Percentiles rank a stretch among this genome's conserved stretches.
Evolutionary conservation across 768 basidiomycete species (phyloP).

Genomic region (Kwoniella dejecticola): DNA sequence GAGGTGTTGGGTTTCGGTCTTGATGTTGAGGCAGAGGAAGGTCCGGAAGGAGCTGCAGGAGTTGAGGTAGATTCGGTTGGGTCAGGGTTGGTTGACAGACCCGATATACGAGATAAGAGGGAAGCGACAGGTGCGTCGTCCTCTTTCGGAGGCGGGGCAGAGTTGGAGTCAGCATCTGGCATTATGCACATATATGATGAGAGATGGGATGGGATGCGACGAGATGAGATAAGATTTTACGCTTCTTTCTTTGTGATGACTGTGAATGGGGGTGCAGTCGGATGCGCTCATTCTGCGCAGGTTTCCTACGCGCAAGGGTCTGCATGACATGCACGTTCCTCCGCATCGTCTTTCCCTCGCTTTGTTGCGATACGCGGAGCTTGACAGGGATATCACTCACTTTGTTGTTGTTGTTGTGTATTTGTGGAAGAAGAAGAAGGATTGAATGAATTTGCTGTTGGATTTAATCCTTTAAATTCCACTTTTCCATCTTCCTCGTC

Average conservation of each 20-base stretch:
- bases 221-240: too few relatives aligned
- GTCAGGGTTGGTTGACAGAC: constrained; percentile 28
- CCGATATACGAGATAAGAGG: constrained; percentile 41
- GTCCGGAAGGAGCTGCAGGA: neutral
- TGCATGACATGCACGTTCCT: constrained; percentile 16
- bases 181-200: neutral
- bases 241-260: too few relatives aligned
- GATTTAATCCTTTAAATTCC: constrained; percentile 14
- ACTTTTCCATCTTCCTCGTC: constrained; percentile 25
- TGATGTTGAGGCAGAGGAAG: constrained; percentile 13
- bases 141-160: neutral
- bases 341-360: neutral
- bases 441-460: constrained; percentile 5
- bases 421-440: constrained; percentile 14
- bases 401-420: constrained; percentile 13
- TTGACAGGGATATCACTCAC: constrained; percentile 4
- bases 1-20: constrained; percentile 29
- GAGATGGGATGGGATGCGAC: too few relatives aligned
- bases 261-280: too few relatives aligned
- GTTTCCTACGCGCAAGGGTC: too few relatives aligned
- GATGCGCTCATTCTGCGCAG: too few relatives aligned
- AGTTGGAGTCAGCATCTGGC: constrained; percentile 1
- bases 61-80: constrained; percentile 1
- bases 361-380: neutral
- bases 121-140: constrained; percentile 39